Base-by-base conservation (phyloP, 805 yeast genomes). In the Candida germanica region DNA sequence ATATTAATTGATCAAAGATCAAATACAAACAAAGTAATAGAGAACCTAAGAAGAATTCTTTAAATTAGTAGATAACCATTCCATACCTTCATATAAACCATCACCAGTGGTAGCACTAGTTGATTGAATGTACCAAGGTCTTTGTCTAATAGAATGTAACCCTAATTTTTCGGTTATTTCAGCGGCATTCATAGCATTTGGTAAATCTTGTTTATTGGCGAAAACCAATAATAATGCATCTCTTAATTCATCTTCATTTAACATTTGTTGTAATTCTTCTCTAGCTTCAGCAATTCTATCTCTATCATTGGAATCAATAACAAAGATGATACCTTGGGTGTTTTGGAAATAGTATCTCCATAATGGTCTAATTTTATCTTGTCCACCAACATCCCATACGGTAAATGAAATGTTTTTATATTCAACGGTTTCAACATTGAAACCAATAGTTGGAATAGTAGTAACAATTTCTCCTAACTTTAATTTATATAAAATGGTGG, bases 331-430 rank as follows among this genome's bases (percentile, higher is more conserved):
- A 75, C 97, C 97, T 71, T 91, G 97, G 44, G 97, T 88, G 79
- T 91, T 91, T 73, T 91, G 96, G 86, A 81, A 91, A 69, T 91
- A 91, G 71, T 91, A 95, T 80, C 97, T 85, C 98, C 98, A 91
- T 68, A 91, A 75, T 42, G 98, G 96, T 74, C 98, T 86, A 61
- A 91, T 91, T 73, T 89, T 89, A 70, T 88, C 96, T 76, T 91
- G 98, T 79, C 98, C 98, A 84, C 98, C 98, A 54, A 89, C 96
- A 79, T 91, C 98, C 98, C 97, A 88, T 48, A 88, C 96, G 43
- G 96, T 87, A 73, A 88, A 88, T 29, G 95, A 83, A 67, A 88
- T 87, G 81, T 88, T 88, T 75, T 88, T 88, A 77, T 88, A 87
- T 75, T 88, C 96, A 57, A 88, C 96, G 44, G 96, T 88, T 72